These are phyloP conservation scores for Aspergillus thermomutatus DNA, from an alignment of 2,329 filamentous ascomycete genomes.

Conservation along the genomic window DNA sequence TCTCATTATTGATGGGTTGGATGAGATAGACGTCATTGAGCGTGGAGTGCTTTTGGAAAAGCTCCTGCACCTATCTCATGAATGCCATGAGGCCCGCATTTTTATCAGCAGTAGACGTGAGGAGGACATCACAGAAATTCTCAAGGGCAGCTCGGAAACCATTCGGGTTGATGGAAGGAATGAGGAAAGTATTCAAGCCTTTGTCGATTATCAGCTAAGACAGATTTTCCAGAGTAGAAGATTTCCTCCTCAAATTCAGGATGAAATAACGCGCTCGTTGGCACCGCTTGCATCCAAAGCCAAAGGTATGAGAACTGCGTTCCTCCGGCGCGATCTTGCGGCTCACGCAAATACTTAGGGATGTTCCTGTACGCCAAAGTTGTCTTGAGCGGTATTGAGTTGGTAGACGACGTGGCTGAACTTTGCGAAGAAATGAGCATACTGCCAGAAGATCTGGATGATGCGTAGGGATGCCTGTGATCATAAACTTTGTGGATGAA, in stretches of 20 bases:
- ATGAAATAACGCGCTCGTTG: neutral
- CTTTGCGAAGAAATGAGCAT: slow-evolving; percentile 24
- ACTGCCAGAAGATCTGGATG: slow-evolving; percentile 27
- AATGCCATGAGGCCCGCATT: slow-evolving; percentile 2
- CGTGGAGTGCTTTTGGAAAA: slow-evolving; percentile 6
- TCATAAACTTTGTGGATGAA: neutral
- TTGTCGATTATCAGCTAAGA: neutral
- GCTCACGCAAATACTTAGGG: neutral
- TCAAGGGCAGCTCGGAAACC: neutral
- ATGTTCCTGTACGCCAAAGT: slow-evolving; percentile 3
- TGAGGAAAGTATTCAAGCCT: slow-evolving; percentile 3
- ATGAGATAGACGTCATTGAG: slow-evolving; percentile 24
- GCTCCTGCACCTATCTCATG: neutral
- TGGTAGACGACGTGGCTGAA: slow-evolving; percentile 12
- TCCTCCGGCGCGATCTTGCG: neutral
- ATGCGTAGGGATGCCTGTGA: slow-evolving; percentile 22
- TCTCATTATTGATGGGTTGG: slow-evolving; percentile 28
- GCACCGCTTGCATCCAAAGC: slow-evolving; percentile 3
- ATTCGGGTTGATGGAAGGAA: slow-evolving; percentile 6
- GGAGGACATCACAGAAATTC: neutral
- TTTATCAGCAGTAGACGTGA: slow-evolving; percentile 7
- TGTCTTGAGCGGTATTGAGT: neutral
- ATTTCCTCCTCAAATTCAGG: neutral
- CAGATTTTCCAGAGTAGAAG: neutral
- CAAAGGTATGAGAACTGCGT: neutral